Base-by-base conservation (phyloP, 2,329 filamentous ascomycete genomes). In the Exserohilum rostratum region DNA sequence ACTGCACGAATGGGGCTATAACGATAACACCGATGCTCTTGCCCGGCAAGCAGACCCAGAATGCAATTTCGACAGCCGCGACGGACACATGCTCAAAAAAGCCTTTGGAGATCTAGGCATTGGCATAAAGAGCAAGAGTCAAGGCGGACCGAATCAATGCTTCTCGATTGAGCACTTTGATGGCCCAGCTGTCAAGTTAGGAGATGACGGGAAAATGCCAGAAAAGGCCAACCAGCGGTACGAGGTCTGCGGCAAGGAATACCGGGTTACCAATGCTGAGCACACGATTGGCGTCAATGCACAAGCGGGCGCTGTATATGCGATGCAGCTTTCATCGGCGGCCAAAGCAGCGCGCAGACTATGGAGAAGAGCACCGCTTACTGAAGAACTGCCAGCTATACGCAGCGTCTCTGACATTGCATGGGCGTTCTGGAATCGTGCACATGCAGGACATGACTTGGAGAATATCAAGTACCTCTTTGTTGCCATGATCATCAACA, bases 361-460 rank as follows among this genome's bases (percentile, higher is more conserved):
- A 3, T 61, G 58, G 58, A 34, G 47, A n/a, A 52, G 53, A 17
- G 44, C 34, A 2, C 38, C 51, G 2, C 38, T 38, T 6, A 6
- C 40, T 1, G 49, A 57, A 2, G 59, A 67, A 43, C 58, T 67
- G 2, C 66, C 62, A 2, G 17, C 48, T 11, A 58, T 68, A n/a
- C 46, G 51, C 6, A 50, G 53, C 6, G 35, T 59, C 17, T 62
- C 62, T 9, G 62, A 68, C 5, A 43, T 68, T 17, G 47, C 64
- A 10, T 68, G 64, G 66, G 62, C 61, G 7, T 59, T 53, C 35
- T 67, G 66, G 62, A 50, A 58, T 15, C 55, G 57, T 2, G 53
- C 45, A 4, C 47, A 55, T 11, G 22, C 17, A 1, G 29, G 20
- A 0, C 13, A 47, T 1, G 50, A 55, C 11, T 35, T 64, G 17